phyloP scores from a whole-genome alignment of 129 eudicot species.

The Artemisia tridentata region DNA sequence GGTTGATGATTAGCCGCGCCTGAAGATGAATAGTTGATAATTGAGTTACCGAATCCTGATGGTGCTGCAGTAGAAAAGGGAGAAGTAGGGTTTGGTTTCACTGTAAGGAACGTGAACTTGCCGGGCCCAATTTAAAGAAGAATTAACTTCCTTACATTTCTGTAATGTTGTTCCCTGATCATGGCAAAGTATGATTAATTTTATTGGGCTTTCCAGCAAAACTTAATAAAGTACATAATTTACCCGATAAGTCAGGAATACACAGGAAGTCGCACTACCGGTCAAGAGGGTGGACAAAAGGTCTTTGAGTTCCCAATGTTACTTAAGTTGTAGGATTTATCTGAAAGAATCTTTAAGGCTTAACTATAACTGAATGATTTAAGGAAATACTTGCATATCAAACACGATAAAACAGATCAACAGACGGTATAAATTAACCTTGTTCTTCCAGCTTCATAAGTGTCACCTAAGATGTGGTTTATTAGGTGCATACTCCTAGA shows the following conservation, averaged over 20 bases:
- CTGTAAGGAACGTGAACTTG: slow-evolving; percentile 35
- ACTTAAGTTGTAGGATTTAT: no score
- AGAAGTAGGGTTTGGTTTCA: slow-evolving; percentile 25
- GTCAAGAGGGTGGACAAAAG: slow-evolving; percentile 30
- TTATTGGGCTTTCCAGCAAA: background rate
- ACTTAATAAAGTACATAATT: background rate
- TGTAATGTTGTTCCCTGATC: slow-evolving; percentile 19
- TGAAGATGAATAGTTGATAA: slow-evolving; percentile 33
- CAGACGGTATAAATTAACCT: no score
- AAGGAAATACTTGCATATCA: no score
- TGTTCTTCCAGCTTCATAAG: no score
- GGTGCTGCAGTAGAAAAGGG: slow-evolving; percentile 13
- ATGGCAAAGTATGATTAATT: background rate
- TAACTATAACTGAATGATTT: background rate
- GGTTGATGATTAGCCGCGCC: slow-evolving; percentile 34
- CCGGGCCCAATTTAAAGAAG: slow-evolving; percentile 36
- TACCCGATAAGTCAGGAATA: slow-evolving; percentile 44
- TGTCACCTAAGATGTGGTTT: no score
- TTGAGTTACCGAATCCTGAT: slow-evolving; percentile 12
- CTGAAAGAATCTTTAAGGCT: background rate
- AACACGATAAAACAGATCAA: no score
- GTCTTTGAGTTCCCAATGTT: no score
- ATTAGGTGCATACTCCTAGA: no score
- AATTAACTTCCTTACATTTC: no score
- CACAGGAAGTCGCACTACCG: slow-evolving; percentile 23